Evolutionary conservation across 768 basidiomycete genomes (phyloP), one percentile per base, ranked within the genome.

Genomic region (Astraeus odoratus): DNA sequence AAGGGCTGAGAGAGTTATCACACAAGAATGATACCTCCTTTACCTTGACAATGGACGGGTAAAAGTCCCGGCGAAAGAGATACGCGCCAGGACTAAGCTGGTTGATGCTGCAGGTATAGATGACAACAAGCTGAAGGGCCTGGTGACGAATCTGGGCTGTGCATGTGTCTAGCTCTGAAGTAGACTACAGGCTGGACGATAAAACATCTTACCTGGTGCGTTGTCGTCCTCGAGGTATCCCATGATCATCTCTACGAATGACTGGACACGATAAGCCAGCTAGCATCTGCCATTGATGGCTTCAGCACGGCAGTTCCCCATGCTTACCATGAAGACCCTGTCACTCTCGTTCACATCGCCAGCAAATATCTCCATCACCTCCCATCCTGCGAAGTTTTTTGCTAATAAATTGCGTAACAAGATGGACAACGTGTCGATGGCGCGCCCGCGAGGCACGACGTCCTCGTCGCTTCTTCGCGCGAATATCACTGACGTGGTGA

Each of bases 61-160:
- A 83, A 16, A 84, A 64, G 56, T 85, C 77, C 33, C 67, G 66
- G 9, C 80, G 75, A 12, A 85, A 69, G 38, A 86, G 78, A 54
- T 84, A 86, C 7, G 83, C 84, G 8, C 81, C 83, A 0, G 81
- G 78, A 52, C 83, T 86, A 13, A 81, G 68, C 51, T 86, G 72
- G 41, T 69, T 73, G 41, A 82, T 67, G 8, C 77, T 72, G 44
- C 80, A 78, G 56, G 77, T 70, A 51, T 76, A 83, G 29, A 71
- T 68, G 30, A 85, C 59, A 3, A 75, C 75, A 10, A 82, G 67
- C 47, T 79, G 81, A 16, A 84, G 67, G 15, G 64, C 71, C 47
- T 71, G 67, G 54, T 81, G 81, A 10, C 75, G 74, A 9, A 75
- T 59, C 31, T 49, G 52, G 22, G 63, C 82, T 83, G 52, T 8